These are phyloP conservation scores for Simmondsia chinensis DNA, from an alignment of 148 eudicot species.

Conservation along the genomic window DNA sequence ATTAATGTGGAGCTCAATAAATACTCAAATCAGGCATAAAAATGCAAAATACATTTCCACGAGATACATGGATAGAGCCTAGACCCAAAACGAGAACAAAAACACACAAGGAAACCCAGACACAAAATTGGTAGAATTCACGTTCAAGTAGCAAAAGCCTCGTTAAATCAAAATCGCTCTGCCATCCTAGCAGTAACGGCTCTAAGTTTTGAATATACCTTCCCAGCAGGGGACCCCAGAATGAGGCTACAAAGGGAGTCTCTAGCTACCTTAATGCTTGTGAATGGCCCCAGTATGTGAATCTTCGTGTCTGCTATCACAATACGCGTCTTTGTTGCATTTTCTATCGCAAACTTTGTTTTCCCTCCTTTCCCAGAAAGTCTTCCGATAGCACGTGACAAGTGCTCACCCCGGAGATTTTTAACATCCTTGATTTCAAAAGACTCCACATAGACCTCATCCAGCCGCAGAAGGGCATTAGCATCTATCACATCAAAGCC, in stretches of 20 bases:
- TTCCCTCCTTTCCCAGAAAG: conserved; percentile 85
- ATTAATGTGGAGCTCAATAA: no score
- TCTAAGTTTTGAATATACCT: conserved; percentile 83
- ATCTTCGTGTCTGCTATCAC: conserved; percentile 75
- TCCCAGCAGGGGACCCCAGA: conserved; percentile 87
- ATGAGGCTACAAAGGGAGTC: conserved; percentile 76
- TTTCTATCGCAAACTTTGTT: conserved; percentile 83
- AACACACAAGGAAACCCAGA: no score
- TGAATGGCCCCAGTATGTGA: conserved; percentile 62
- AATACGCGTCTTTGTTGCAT: conserved; percentile 72
- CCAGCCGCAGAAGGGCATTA: conserved; percentile 51
- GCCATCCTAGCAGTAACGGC: conserved; percentile 72
- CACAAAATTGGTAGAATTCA: no score
- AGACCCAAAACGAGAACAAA: no score
- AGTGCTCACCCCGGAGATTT: conserved; percentile 70
- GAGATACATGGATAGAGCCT: no score
- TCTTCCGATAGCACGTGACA: conserved; percentile 81
- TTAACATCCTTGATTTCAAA: conserved; percentile 88
- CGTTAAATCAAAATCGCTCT: conserved; percentile 60
- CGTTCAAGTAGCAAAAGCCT: no score
- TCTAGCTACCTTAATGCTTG: conserved; percentile 64
- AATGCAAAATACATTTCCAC: no score
- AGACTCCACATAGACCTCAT: conserved; percentile 64
- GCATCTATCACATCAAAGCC: conserved; percentile 80
- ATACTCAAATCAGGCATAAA: no score